These are phyloP conservation scores for Aspergillus nomiae DNA, from an alignment of 2,329 filamentous ascomycete species.

Conservation along the genomic window DNA sequence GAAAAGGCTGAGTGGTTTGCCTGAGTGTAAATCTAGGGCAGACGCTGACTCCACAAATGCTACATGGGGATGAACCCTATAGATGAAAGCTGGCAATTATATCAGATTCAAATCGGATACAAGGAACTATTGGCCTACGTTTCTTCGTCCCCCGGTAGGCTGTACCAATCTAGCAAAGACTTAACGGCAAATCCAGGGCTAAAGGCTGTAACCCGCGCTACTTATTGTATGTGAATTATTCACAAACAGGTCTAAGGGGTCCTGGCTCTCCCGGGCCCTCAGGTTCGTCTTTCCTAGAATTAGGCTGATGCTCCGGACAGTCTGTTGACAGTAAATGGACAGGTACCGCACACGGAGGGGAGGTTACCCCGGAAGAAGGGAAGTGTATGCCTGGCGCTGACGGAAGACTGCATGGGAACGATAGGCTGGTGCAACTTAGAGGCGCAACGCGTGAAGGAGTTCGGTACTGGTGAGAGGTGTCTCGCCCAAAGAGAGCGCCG, in stretches of 20 bases:
- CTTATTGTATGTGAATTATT: too few species aligned
- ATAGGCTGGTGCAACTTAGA: background rate
- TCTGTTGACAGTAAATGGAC: background rate
- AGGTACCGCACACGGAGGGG: background rate
- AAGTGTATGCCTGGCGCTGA: background rate
- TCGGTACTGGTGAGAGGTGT: background rate
- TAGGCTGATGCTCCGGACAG: background rate
- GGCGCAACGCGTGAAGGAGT: background rate
- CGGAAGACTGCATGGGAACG: background rate
- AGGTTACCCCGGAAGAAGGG: background rate
- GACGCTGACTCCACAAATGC: background rate
- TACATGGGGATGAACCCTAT: background rate
- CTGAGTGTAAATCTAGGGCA: background rate
- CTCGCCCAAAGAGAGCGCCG: background rate
- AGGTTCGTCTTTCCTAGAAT: background rate
- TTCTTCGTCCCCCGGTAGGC: too few species aligned
- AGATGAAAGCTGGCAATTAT: background rate
- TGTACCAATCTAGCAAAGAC: too few species aligned
- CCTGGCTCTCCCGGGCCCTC: background rate
- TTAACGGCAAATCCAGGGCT: too few species aligned
- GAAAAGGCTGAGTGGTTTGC: slow-evolving; percentile 20
- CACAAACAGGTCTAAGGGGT: too few species aligned
- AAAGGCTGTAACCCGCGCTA: too few species aligned
- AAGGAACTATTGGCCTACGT: too few species aligned
- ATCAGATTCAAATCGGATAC: too few species aligned